Conservation (phyloP, 352 stramenopile species). For the Globisporangium yorkense region DNA sequence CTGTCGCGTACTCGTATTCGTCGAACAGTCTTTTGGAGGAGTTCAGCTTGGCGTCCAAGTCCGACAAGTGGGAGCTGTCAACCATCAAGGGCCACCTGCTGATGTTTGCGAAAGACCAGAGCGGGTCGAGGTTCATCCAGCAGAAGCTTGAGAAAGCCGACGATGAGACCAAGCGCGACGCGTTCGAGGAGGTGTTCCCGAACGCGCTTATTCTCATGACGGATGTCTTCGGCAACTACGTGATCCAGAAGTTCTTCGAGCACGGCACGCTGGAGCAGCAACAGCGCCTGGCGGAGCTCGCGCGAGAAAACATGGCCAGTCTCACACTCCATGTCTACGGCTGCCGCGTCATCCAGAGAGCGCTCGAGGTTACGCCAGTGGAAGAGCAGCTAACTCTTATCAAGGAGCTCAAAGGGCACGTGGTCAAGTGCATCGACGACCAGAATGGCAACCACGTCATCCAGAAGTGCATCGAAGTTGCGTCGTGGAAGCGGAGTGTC, state of each 20-base stretch:
- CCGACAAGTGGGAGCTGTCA: conserved; percentile 77
- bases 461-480: conserved; percentile 97
- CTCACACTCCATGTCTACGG: conserved; percentile 95
- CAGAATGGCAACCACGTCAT: conserved; percentile 99
- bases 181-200: conserved; percentile 82
- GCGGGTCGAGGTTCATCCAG: conserved; percentile 85
- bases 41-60: conserved; percentile 60
- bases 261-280: conserved; percentile 89
- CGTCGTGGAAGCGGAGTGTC: conserved; percentile 47
- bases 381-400: conserved; percentile 77
- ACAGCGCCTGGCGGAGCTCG: conserved; percentile 73
- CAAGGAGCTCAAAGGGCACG: conserved; percentile 67
- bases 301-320: conserved; percentile 92
- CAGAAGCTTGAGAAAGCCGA: conserved; percentile 84
- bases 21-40: conserved; percentile 76
- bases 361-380: conserved; percentile 68
- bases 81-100: conserved; percentile 82
- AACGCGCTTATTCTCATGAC: conserved; percentile 83
- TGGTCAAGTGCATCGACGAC: conserved; percentile 94
- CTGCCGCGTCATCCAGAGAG: conserved; percentile 96
- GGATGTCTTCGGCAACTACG: conserved; percentile 99
- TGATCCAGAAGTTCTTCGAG: conserved; percentile 98
- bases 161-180: conserved; percentile 56
- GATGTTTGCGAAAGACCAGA: conserved; percentile 83
- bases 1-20: conserved; percentile 56